phyloP scores from a whole-genome alignment of 495 filamentous ascomycete genomes.

The Emericellopsis terricola region DNA sequence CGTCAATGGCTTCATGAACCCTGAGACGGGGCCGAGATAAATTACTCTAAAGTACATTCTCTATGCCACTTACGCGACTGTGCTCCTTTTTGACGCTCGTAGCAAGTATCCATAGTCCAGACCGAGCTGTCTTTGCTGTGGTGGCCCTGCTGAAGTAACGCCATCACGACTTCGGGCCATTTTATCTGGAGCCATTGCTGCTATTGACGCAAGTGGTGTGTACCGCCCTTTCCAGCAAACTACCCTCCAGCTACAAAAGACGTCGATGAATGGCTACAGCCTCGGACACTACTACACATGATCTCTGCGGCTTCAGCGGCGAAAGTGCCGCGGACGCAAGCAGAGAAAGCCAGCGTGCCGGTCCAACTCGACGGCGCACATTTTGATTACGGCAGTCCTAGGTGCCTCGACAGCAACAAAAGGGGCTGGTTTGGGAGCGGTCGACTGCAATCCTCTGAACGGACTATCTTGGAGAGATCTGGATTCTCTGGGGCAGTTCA shows the following conservation, averaged over 20 bases:
- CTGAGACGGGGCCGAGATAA: constrained; percentile 35
- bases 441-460: constrained; percentile 1
- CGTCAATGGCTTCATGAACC: constrained; percentile 34
- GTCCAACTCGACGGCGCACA: background rate
- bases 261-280: constrained; percentile 1
- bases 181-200: constrained; percentile 2
- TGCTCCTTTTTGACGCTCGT: background rate
- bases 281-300: constrained; percentile 1
- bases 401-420: background rate
- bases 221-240: constrained; percentile 2
- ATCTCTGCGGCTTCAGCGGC: constrained; percentile 1
- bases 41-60: constrained; percentile 43
- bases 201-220: background rate
- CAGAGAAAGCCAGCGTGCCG: background rate
- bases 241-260: constrained; percentile 1
- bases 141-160: background rate
- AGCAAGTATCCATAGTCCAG: background rate
- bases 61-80: constrained; percentile 20
- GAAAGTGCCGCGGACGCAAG: background rate
- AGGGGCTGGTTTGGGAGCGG: too few species aligned
- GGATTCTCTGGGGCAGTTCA: constrained; percentile 3
- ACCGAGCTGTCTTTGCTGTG: too few species aligned
- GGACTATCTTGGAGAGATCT: constrained; percentile 4
- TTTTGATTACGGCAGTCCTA: background rate
- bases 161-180: background rate